Conservation (phyloP, 148 eudicot genomes). For the Persicaria maculosa region DNA sequence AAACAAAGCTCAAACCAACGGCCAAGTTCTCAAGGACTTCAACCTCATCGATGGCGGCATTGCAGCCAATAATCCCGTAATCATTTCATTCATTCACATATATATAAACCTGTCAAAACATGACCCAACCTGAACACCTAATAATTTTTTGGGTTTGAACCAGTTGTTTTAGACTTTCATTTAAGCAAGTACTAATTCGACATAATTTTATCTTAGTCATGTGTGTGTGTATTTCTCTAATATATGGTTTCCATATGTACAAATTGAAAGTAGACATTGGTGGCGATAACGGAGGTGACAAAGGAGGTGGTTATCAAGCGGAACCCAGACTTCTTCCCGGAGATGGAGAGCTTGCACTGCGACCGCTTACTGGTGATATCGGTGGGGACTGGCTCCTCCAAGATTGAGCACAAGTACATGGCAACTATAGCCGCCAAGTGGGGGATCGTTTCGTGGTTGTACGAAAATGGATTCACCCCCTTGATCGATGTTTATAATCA, state of each 20-base stretch:
- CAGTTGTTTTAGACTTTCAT: too few species aligned
- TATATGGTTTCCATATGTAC: too few species aligned
- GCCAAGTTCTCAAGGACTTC: background rate
- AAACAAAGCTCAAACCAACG: conserved; percentile 19
- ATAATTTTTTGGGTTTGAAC: too few species aligned
- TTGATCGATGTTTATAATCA: conserved; percentile 27
- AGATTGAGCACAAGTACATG: conserved; percentile 24
- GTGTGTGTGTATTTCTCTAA: too few species aligned
- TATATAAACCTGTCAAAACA: too few species aligned
- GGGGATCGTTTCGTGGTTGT: conserved; percentile 48
- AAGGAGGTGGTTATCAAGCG: conserved; percentile 19
- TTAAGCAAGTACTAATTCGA: too few species aligned
- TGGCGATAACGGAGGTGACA: conserved; percentile 21
- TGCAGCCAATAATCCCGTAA: too few species aligned
- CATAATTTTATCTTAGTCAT: too few species aligned
- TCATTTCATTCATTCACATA: too few species aligned
- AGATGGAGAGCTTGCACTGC: conserved; percentile 20
- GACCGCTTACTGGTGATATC: conserved; percentile 40
- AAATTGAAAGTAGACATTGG: conserved; percentile 16
- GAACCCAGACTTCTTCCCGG: conserved; percentile 27
- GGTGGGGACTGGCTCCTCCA: conserved; percentile 39
- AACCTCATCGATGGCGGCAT: too few species aligned
- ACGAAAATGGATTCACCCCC: conserved; percentile 28
- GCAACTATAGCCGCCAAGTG: conserved; percentile 41
- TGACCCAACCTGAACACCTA: too few species aligned